phyloP scores from a whole-genome alignment of 164 flowering plant genomes.

The Vitis cinerea region DNA sequence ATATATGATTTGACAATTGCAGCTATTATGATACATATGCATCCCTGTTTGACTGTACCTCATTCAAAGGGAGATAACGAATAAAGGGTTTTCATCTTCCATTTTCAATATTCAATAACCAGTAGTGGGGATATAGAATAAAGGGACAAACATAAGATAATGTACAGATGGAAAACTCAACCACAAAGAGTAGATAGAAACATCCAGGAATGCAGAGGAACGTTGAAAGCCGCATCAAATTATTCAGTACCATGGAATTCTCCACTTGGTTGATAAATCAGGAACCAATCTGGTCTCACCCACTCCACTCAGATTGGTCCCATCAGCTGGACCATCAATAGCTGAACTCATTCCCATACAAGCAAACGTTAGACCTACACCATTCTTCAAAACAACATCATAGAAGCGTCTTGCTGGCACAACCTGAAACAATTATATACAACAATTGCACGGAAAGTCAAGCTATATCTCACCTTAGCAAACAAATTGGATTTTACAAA shows the following conservation, averaged over 20 bases:
- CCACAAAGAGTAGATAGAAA: neutral
- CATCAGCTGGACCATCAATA: slow-evolving; percentile 79
- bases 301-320: slow-evolving; percentile 66
- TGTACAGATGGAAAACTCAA: neutral
- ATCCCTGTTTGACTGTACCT: too few relatives aligned
- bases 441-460: slow-evolving; percentile 3
- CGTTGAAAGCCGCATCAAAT: neutral
- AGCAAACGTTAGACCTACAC: slow-evolving; percentile 83
- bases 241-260: slow-evolving; percentile 75
- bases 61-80: neutral
- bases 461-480: neutral
- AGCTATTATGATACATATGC: neutral
- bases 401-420: slow-evolving; percentile 74
- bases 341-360: slow-evolving; percentile 80
- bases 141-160: neutral
- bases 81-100: too few relatives aligned
- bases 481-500: too few relatives aligned
- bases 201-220: neutral
- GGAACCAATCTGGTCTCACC: slow-evolving; percentile 94
- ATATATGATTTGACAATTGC: too few relatives aligned
- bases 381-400: slow-evolving; percentile 52
- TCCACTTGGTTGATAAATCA: slow-evolving; percentile 69
- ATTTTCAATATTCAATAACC: neutral
- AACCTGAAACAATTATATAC: slow-evolving; percentile 44
- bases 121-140: neutral